phyloP scores from a whole-genome alignment of 2,329 filamentous ascomycete species.

The Colletotrichum sp. region DNA sequence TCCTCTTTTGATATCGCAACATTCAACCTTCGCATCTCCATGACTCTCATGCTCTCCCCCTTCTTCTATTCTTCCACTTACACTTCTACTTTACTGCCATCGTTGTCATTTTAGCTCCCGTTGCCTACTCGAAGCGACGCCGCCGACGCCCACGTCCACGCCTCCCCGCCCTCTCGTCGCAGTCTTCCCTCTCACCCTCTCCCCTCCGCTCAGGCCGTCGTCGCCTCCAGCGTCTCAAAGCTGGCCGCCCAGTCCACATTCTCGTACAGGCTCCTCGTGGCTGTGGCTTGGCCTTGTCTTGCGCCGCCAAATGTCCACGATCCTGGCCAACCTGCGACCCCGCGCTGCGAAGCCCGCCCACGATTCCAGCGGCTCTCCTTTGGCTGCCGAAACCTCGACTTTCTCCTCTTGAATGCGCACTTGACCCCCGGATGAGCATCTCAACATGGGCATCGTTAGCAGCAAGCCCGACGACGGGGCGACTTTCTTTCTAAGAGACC shows the following conservation, averaged over 20 bases:
- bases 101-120: conserved; percentile 8
- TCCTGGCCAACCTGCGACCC: conserved; percentile 19
- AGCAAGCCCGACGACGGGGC: conserved; percentile 87
- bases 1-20: conserved; percentile 18
- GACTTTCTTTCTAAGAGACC: conserved; percentile 85
- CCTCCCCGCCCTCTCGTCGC: not conserved
- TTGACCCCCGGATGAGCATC: conserved; percentile 22
- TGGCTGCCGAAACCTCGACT: not conserved
- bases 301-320: conserved; percentile 22
- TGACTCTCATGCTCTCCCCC: conserved; percentile 4
- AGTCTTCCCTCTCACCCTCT: not conserved
- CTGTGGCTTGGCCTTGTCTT: conserved; percentile 20
- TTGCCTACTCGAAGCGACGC: not conserved
- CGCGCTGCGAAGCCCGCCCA: conserved; percentile 18
- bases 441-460: conserved; percentile 88
- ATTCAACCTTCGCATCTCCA: conserved; percentile 12
- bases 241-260: conserved; percentile 13
- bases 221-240: not conserved
- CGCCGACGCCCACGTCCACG: not conserved
- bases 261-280: conserved; percentile 11
- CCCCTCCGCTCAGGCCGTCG: conserved; percentile 8
- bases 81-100: not conserved
- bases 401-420: conserved; percentile 6
- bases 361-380: not conserved
- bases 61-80: conserved; percentile 6